These are phyloP conservation scores for Phylloporus sp. DNA, from an alignment of 1,284 basidiomycete species.

Conservation along the genomic window DNA sequence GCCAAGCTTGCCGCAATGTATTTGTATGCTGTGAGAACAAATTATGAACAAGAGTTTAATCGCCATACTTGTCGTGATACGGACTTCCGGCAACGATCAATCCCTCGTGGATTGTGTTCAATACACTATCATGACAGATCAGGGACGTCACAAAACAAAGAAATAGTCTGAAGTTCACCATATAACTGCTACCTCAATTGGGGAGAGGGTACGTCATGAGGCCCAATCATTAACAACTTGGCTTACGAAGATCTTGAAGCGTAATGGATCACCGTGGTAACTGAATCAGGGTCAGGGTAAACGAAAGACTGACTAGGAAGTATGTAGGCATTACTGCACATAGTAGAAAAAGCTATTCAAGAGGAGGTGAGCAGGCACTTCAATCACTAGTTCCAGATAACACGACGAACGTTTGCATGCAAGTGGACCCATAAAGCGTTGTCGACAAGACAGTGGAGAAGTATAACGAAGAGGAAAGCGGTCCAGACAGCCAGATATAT, in stretches of 20 bases:
- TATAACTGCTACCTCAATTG: constrained; percentile 15
- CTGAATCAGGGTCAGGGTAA: constrained; percentile 2
- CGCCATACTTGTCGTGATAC: background rate
- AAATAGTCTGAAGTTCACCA: constrained; percentile 2
- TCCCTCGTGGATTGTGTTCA: constrained; percentile 17
- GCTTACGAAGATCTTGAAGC: constrained; percentile 23
- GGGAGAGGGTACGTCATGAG: background rate
- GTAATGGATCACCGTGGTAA: constrained; percentile 16
- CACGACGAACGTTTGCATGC: no score
- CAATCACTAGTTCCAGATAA: no score
- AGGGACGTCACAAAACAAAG: background rate
- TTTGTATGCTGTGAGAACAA: constrained; percentile 20
- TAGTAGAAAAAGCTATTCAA: constrained; percentile 25
- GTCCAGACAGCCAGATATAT: no score
- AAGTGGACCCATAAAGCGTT: no score
- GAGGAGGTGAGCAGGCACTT: no score
- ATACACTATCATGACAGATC: constrained; percentile 7
- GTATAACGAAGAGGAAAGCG: no score
- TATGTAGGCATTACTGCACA: constrained; percentile 21
- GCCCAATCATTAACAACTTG: no score
- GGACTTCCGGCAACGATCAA: constrained; percentile 14
- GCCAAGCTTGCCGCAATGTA: constrained; percentile 15
- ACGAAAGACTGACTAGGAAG: no score
- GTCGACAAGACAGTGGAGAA: no score
- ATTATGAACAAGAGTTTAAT: background rate